phyloP scores from a whole-genome alignment of 208 protist species.

The Novymonas esmeraldas region DNA sequence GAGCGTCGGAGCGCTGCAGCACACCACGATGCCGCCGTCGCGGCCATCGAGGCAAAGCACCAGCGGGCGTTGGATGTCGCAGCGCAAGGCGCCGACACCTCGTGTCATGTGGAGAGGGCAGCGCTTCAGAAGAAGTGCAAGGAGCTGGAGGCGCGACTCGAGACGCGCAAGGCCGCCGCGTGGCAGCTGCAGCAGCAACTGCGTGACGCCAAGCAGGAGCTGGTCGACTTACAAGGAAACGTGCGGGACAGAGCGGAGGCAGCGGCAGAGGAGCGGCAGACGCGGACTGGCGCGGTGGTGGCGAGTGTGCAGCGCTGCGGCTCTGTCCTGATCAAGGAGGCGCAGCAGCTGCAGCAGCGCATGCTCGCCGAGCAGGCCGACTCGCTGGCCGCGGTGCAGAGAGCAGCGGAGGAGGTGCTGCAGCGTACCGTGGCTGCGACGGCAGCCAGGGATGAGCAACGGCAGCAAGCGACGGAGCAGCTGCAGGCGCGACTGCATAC shows the following conservation, averaged over 20 bases:
- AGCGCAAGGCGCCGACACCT: constrained; percentile 2
- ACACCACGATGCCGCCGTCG: constrained; percentile 9
- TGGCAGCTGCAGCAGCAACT: constrained; percentile 30
- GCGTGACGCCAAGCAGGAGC: constrained; percentile 22
- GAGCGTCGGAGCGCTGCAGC: neutral
- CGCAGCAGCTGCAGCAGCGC: constrained; percentile 25
- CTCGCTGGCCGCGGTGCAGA: constrained; percentile 12
- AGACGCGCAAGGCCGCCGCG: constrained; percentile 12
- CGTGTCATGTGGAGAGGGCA: constrained; percentile 25
- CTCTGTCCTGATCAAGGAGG: constrained; percentile 17
- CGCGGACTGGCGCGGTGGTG: constrained; percentile 10
- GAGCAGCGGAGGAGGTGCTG: neutral
- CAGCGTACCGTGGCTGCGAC: neutral
- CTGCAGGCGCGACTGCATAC: constrained; percentile 15
- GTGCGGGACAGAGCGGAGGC: constrained; percentile 4
- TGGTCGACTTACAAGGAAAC: constrained; percentile 9
- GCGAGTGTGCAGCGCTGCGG: constrained; percentile 15
- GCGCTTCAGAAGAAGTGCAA: constrained; percentile 16
- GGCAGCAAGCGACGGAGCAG: constrained; percentile 17
- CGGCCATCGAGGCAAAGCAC: neutral
- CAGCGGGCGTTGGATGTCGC: constrained; percentile 5
- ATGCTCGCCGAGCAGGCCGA: constrained; percentile 18
- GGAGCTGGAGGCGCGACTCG: constrained; percentile 29
- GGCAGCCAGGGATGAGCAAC: constrained; percentile 11
- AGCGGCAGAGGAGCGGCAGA: neutral